Base-by-base conservation (phyloP, 495 filamentous ascomycete species). In the Copromyces sp. region DNA sequence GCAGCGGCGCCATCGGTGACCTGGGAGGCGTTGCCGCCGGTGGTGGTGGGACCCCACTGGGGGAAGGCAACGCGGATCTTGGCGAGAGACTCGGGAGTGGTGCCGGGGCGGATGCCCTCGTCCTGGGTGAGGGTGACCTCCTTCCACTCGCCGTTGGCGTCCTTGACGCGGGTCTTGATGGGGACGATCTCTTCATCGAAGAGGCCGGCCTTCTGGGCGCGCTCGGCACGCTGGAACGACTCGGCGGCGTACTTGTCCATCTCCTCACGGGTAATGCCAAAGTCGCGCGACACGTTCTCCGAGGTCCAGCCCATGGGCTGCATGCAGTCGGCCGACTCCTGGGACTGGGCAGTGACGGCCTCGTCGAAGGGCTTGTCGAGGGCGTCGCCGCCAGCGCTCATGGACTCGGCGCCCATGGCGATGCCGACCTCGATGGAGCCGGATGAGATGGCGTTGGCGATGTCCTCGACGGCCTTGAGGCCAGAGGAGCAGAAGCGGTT, bases 401-500 rank as follows among this genome's bases (percentile, higher is more conserved):
- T 99, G 73, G 88, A 85, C 81, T 99, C 95, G 44, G 93, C 92
- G 44, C 95, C 95, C 14, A 96, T 82, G 38, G 94, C 95, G 71
- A 99, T 82, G 71, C 95, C 95, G 72, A 94, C 77, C 71, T 97
- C 92, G 80, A 99, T 99, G 70, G 87, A 88, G 44, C 94, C 94
- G 9, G 82, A 82, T 40, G 84, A 81, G 82, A 99, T 98, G 79
- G 95, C 89, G 84, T 94, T 91, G 12, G 95, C 94, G 74, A 99
- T 94, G 75, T 97, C 93, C 81, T 96, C 95, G 9, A 94, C 91
- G 59, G 95, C 94, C 80, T 97, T 94, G 41, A 99, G 90, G 17
- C 95, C 95, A 6, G 95, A 98, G 16, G 93, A 95, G 86, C 95
- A 99, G 89, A 98, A 98, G 71, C 95, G 92, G 87, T 98, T 99